Evolutionary conservation across 768 basidiomycete species (phyloP), one percentile per base, ranked within the genome.

Genomic region (Pisolithus sp.): DNA sequence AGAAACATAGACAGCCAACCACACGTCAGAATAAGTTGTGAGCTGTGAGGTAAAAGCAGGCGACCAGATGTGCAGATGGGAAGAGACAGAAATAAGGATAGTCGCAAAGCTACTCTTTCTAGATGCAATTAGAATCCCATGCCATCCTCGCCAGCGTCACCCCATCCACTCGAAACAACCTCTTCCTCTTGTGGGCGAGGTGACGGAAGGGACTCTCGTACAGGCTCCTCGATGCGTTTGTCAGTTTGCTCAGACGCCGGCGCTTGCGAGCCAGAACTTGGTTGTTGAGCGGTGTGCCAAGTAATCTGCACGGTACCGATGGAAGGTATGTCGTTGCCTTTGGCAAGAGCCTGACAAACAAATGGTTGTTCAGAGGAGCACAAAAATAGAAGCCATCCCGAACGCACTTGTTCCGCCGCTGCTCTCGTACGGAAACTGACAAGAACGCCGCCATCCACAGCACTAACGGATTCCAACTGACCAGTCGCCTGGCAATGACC

Each of bases 371-470:
- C 21, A 46, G 18, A 38, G 31, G 15, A 49, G 38, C 34, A 54
- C 15, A 39, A 13, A 13, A 36, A 48, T 18, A 20, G 47, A 56
- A 26, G 21, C 31, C 41, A 34, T 31, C 55, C 23, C 18, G 24
- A n/a, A 62, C 72, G 30, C 58, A 87, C 89, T 76, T 86, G 85
- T 67, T 93, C 90, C 12, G 91, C 90, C 21, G 76, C 83, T 24
- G 74, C 72, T 50, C 90, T 80, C 39, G 79, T 82, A 60, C 76
- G 81, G 76, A 93, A 93, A 21, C 79, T 59, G 5, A 90, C 83
- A 5, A 89, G 57, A 30, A 84, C 62, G 55, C 81, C 82, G 7
- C 80, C 83, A 46, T 68, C 64, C n/a, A 80, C 82, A 8, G 71
- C 58, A 31, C 85, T 79, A 24, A 86, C 67, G 3, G 79, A 76